Percentiles rank a stretch among this genome's conserved stretches.
Evolutionary conservation across 352 stramenopile genomes (phyloP).

Genomic region (Elongisporangium undulatum): DNA sequence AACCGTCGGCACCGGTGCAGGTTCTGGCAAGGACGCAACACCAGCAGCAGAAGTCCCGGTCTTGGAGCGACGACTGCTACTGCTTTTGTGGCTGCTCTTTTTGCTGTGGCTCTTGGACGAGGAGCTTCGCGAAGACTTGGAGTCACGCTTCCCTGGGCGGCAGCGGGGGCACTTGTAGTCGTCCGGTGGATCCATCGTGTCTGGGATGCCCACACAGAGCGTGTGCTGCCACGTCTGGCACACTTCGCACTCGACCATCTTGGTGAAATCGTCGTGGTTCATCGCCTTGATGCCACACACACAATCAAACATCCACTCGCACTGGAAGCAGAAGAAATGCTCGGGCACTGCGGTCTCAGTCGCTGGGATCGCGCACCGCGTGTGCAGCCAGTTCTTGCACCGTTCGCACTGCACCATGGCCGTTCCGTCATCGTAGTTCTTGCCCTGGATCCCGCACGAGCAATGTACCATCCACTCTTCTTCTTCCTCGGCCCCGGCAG

Average conservation of each 20-base stretch:
- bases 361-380: constrained; percentile 37
- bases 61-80: constrained; percentile 7
- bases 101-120: constrained; percentile 3
- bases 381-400: constrained; percentile 60
- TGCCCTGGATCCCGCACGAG: constrained; percentile 37
- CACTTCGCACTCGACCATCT: constrained; percentile 70
- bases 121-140: constrained; percentile 2
- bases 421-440: constrained; percentile 58
- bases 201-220: constrained; percentile 47
- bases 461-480: constrained; percentile 63
- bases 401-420: constrained; percentile 65
- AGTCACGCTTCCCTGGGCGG: constrained; percentile 3
- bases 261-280: constrained; percentile 65
- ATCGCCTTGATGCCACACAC: constrained; percentile 43
- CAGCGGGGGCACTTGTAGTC: constrained; percentile 59
- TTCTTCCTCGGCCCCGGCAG: constrained; percentile 6
- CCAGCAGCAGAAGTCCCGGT: background rate
- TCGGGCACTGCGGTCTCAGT: constrained; percentile 34
- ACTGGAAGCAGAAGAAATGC: constrained; percentile 57
- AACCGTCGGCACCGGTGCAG: background rate
- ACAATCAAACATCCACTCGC: constrained; percentile 72
- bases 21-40: background rate
- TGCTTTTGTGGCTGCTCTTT: constrained; percentile 17
- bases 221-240: constrained; percentile 80
- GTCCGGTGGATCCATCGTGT: constrained; percentile 39